Evolutionary conservation across 163 green algal genomes (phyloP).

Genomic region (Chlorella variabilis): DNA sequence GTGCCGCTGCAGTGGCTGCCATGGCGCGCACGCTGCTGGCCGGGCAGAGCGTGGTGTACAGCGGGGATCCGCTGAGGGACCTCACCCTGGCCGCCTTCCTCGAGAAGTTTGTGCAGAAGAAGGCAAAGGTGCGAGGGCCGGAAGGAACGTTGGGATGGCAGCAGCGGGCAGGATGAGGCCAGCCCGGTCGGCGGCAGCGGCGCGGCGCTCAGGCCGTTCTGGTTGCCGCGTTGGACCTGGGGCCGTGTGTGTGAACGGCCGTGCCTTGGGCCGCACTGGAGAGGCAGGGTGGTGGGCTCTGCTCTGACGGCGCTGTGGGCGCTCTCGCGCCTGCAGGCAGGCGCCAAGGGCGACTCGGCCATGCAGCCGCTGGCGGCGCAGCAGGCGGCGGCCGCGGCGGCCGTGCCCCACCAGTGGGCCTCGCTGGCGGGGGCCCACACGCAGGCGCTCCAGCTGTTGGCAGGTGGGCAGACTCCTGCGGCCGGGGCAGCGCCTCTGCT

Average conservation of each 20-base stretch:
- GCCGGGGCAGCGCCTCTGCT: not conserved
- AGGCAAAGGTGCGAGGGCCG: slow-evolving; percentile 73
- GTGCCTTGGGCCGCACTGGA: no score
- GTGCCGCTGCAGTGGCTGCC: slow-evolving; percentile 64
- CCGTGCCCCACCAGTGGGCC: not conserved
- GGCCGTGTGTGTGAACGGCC: no score
- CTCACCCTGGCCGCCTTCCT: slow-evolving; percentile 86
- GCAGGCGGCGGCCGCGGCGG: not conserved
- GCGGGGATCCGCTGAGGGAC: slow-evolving; percentile 91
- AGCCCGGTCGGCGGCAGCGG: no score
- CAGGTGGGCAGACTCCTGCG: not conserved
- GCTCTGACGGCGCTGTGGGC: no score
- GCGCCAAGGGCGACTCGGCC: slow-evolving; percentile 61
- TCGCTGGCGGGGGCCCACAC: slow-evolving; percentile 6
- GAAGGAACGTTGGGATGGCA: not conserved
- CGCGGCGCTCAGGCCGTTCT: no score
- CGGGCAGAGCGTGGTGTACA: slow-evolving; percentile 78
- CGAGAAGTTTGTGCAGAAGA: slow-evolving; percentile 94
- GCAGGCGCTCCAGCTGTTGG: not conserved
- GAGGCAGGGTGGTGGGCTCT: no score
- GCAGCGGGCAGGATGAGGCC: not conserved
- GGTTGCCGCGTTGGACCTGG: no score
- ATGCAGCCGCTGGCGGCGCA: slow-evolving; percentile 76
- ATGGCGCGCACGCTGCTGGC: slow-evolving; percentile 87
- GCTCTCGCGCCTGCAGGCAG: slow-evolving; percentile 55